phyloP scores from a whole-genome alignment of 768 basidiomycete genomes.

The Macrolepiota albuminosa region DNA sequence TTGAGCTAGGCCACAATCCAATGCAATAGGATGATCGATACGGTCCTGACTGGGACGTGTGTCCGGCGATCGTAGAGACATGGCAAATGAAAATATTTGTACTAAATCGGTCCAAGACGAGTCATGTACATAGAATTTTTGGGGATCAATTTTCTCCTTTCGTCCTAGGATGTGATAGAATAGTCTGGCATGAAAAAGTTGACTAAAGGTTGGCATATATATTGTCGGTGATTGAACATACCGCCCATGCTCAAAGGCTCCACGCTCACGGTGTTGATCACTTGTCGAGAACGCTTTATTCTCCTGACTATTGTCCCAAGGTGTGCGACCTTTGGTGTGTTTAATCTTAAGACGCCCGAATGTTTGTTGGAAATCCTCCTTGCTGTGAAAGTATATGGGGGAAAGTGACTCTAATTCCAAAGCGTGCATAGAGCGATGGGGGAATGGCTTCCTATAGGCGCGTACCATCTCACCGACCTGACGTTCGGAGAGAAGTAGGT shows the following conservation, averaged over 20 bases:
- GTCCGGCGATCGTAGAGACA: conserved; percentile 31
- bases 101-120: conserved; percentile 27
- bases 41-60: conserved; percentile 24
- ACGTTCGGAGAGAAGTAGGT: conserved; percentile 34
- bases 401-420: conserved; percentile 41
- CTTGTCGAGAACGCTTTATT: conserved; percentile 31
- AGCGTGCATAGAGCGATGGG: conserved; percentile 11
- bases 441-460: conserved; percentile 10
- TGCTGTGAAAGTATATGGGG: conserved; percentile 36
- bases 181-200: conserved; percentile 15
- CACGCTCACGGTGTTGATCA: conserved; percentile 26
- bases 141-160: conserved; percentile 16
- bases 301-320: conserved; percentile 36
- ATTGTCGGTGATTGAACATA: conserved; percentile 9
- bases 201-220: not conserved
- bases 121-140: conserved; percentile 25
- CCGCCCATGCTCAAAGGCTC: conserved; percentile 47
- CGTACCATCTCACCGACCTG: conserved; percentile 23
- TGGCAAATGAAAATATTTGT: conserved; percentile 30
- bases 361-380: conserved; percentile 30
- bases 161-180: conserved; percentile 26
- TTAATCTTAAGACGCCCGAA: conserved; percentile 34
- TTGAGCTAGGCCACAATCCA: conserved; percentile 42
- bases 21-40: conserved; percentile 24
- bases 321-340: conserved; percentile 25